These are phyloP conservation scores for Amanita fuliginea DNA, from an alignment of 768 basidiomycete genomes.

Conservation along the genomic window DNA sequence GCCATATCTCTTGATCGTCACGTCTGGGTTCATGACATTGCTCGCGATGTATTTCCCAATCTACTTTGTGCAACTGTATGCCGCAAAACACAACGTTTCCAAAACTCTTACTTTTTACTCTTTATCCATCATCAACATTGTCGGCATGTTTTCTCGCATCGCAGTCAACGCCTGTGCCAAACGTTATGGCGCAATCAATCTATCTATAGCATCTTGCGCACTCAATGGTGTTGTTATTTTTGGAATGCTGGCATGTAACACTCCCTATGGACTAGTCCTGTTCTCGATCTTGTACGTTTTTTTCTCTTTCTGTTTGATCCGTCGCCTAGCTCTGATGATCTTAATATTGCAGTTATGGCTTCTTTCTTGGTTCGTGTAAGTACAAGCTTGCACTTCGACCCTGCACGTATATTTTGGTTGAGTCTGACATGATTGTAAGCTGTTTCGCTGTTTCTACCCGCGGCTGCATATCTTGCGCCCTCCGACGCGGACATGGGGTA, in stretches of 20 bases:
- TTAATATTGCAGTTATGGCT: conserved; percentile 1
- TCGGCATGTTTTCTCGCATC: conserved; percentile 2
- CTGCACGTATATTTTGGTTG: background rate
- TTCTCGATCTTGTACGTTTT: conserved; percentile 1
- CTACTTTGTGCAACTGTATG: conserved; percentile 7
- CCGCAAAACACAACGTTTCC: conserved; percentile 3
- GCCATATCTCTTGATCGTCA: conserved; percentile 5
- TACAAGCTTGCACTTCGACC: background rate
- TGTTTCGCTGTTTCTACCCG: conserved; percentile 3
- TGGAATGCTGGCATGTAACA: conserved; percentile 4
- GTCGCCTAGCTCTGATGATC: background rate
- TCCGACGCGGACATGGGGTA: conserved; percentile 6
- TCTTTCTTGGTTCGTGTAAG: conserved; percentile 7
- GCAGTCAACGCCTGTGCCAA: background rate
- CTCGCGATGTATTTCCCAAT: conserved; percentile 7
- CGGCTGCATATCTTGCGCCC: conserved; percentile 1
- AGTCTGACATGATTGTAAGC: conserved; percentile 1
- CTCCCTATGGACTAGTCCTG: conserved; percentile 2
- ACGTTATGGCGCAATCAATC: conserved; percentile 2
- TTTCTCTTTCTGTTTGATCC: background rate
- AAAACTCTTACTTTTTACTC: conserved; percentile 1
- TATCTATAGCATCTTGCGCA: background rate
- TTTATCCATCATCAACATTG: conserved; percentile 3
- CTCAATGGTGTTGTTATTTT: conserved; percentile 1
- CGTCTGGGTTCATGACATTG: background rate